Percentiles rank a stretch among this genome's conserved stretches.
Conservation (phyloP, 345 rosid genomes). For the Carallia pectinifolia region DNA sequence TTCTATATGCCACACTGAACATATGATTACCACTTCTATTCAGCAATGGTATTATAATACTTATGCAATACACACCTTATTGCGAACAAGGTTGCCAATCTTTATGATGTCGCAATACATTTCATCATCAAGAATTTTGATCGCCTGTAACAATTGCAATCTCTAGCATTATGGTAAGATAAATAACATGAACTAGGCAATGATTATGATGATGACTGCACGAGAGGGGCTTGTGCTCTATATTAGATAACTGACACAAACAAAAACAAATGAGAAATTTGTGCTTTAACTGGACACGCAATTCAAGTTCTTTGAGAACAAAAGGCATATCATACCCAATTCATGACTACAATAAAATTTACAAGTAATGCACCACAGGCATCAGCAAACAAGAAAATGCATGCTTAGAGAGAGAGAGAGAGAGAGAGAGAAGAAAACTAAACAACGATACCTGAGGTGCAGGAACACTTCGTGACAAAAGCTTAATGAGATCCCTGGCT, state of each 20-base stretch:
- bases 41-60: not conserved
- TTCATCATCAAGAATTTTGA: conserved; percentile 76
- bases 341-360: too few relatives aligned
- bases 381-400: too few relatives aligned
- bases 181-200: not conserved
- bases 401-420: not conserved
- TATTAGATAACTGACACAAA: too few relatives aligned
- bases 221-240: too few relatives aligned
- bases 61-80: conserved; percentile 50
- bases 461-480: conserved; percentile 92
- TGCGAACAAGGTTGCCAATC: conserved; percentile 78
- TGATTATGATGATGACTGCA: too few relatives aligned
- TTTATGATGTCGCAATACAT: conserved; percentile 88
- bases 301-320: too few relatives aligned
- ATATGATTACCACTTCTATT: not conserved
- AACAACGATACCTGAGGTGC: conserved; percentile 74
- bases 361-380: too few relatives aligned
- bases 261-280: too few relatives aligned
- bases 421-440: not conserved
- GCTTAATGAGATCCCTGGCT: conserved; percentile 88
- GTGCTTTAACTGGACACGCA: too few relatives aligned
- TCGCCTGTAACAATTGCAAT: conserved; percentile 43
- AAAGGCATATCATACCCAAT: too few relatives aligned
- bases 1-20: too few relatives aligned
- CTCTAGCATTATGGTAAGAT: not conserved